A percentile compares a stretch with the other conserved stretches of the same genome.
Evolutionary conservation across 2,329 filamentous ascomycete species (phyloP).

Genomic region (Ascochyta pisi): DNA sequence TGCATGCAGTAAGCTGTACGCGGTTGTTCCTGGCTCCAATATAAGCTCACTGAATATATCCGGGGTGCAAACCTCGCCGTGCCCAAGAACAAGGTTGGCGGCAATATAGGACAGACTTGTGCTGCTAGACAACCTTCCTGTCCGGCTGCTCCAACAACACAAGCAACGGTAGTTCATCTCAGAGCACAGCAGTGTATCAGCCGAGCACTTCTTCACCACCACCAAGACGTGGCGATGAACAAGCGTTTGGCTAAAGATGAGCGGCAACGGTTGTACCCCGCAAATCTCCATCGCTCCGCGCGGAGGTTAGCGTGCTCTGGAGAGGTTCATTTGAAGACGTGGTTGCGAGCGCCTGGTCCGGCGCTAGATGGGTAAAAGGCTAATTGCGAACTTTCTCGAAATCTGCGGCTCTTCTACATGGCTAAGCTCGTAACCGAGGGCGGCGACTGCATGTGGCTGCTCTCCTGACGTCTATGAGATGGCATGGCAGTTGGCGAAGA

Average conservation of each 20-base stretch:
- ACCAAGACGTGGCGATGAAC: background rate
- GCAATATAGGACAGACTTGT: background rate
- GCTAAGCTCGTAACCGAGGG: slow-evolving; percentile 6
- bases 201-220: background rate
- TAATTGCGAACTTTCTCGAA: slow-evolving; percentile 9
- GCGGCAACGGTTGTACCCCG: slow-evolving; percentile 6
- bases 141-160: background rate
- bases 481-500: background rate
- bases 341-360: background rate
- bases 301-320: slow-evolving; percentile 6
- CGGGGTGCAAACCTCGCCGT: background rate
- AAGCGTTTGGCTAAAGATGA: slow-evolving; percentile 5
- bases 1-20: background rate
- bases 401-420: slow-evolving; percentile 13
- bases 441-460: background rate
- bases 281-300: slow-evolving; percentile 10
- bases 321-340: background rate
- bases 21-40: slow-evolving; percentile 9
- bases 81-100: background rate
- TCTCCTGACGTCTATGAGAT: slow-evolving; percentile 4
- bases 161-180: background rate
- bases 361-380: slow-evolving; percentile 14
- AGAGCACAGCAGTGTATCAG: background rate
- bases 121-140: background rate
- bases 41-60: slow-evolving; percentile 3